Evolutionary conservation across 768 basidiomycete species (phyloP), one percentile per base, ranked within the genome.

Genomic region (Lentinula sp.): DNA sequence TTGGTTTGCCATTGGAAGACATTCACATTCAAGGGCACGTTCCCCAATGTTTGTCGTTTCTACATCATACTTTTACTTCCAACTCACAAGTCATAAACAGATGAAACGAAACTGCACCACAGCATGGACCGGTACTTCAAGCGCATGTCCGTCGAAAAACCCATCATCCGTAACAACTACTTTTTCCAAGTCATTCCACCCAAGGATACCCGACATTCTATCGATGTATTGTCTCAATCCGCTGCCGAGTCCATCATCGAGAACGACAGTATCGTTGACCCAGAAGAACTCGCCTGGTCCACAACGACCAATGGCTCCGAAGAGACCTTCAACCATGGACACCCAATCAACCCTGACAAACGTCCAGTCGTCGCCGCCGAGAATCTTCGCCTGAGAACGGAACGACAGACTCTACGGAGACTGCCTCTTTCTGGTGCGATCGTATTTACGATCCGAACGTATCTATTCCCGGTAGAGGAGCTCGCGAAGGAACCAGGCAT

Each of bases 161-260:
- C 88, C 7, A 84, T 91, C 53, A 71, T 78, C 61, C 83, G 91
- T 55, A 87, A 86, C 73, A 91, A 92, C 71, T 90, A 86, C 71
- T 71, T 71, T 57, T 68, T 80, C 54, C 78, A 78, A 65, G 69
- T 76, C 56, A 77, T 76, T 49, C 71, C 71, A 61, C 65, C 69
- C 70, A 21, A 13, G 62, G 64, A 62, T 57, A 64, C 37, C 35
- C 62, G 61, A 39, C 23, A 18, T 49, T 32, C 62, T 65, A 28
- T 66, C 42, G 63, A 55, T 37, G 60, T 61, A 11, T 57, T 37
- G 35, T 60, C 62, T 31, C 40, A 61, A 21, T 52, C 61, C 8
- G 55, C 45, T n/a, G 54, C 57, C 43, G 59, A 65, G 31, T 61
- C 65, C 18, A 64, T 64, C 11, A 55, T 53, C 32, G 59, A 61